Conservation (phyloP, 2,329 filamentous ascomycete genomes). For the Rutstroemia sp. region DNA sequence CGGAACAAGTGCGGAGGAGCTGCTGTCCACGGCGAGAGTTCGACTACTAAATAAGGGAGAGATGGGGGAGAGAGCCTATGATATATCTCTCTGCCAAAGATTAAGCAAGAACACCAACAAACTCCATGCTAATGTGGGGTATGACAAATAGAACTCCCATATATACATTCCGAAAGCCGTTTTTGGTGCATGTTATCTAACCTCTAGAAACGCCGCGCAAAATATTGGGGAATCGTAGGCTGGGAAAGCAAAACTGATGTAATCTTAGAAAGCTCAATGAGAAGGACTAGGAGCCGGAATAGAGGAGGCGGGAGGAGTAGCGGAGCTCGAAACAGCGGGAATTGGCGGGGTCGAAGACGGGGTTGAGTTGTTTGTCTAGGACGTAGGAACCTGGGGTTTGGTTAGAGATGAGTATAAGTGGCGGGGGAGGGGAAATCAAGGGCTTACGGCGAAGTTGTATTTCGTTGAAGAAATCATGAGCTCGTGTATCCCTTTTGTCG, state of each 20-base stretch:
- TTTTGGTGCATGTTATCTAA: neutral
- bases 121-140: neutral
- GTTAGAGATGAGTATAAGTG: conserved; percentile 8
- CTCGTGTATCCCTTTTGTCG: conserved; percentile 37
- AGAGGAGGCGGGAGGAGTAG: conserved; percentile 41
- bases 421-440: too few relatives aligned
- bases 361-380: conserved; percentile 26
- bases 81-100: too few relatives aligned
- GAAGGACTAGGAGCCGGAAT: conserved; percentile 19
- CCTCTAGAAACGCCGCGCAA: neutral
- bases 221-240: conserved; percentile 1
- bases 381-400: conserved; percentile 23
- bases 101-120: neutral
- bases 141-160: neutral
- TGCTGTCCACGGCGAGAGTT: neutral
- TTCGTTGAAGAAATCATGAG: conserved; percentile 46
- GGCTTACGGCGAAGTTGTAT: conserved; percentile 51
- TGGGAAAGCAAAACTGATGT: neutral
- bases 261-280: neutral
- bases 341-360: conserved; percentile 27
- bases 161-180: neutral
- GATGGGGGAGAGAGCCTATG: too few relatives aligned
- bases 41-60: too few relatives aligned
- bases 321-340: conserved; percentile 44
- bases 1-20: neutral